phyloP scores from a whole-genome alignment of 2,329 filamentous ascomycete genomes.

The Fusarium sublunatum region DNA sequence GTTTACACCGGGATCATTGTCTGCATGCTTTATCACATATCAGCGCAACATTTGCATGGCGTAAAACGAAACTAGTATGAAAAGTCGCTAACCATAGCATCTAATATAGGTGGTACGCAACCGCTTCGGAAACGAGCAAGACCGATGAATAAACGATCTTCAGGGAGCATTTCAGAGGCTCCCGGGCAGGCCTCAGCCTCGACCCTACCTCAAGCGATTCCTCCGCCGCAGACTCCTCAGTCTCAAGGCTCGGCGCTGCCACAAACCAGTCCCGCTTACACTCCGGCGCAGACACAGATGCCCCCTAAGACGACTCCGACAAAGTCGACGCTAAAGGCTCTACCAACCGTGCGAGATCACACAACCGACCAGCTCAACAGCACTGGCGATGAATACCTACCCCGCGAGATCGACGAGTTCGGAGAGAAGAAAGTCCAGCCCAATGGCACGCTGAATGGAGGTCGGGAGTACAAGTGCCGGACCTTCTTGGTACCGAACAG shows the following conservation, averaged over 20 bases:
- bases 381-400: conserved; percentile 93
- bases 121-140: conserved; percentile 67
- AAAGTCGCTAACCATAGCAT: conserved; percentile 47
- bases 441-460: conserved; percentile 83
- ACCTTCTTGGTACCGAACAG: conserved; percentile 93
- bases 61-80: not conserved
- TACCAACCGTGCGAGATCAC: conserved; percentile 95
- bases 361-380: conserved; percentile 94
- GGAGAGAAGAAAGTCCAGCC: conserved; percentile 93
- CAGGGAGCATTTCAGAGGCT: conserved; percentile 66
- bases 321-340: conserved; percentile 88
- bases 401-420: conserved; percentile 89
- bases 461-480: conserved; percentile 89
- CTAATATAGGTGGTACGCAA: conserved; percentile 59
- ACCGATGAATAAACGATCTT: conserved; percentile 69
- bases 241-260: conserved; percentile 60
- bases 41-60: conserved; percentile 15
- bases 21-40: conserved; percentile 50
- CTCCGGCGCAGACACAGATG: conserved; percentile 57
- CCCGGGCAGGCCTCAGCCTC: conserved; percentile 64
- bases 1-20: conserved; percentile 38
- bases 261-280: conserved; percentile 56
- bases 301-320: conserved; percentile 84
- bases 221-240: conserved; percentile 67
- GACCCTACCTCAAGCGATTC: conserved; percentile 52